These are phyloP conservation scores for Aspergillus flavus DNA, from an alignment of 2,329 filamentous ascomycete genomes.

Conservation along the genomic window DNA sequence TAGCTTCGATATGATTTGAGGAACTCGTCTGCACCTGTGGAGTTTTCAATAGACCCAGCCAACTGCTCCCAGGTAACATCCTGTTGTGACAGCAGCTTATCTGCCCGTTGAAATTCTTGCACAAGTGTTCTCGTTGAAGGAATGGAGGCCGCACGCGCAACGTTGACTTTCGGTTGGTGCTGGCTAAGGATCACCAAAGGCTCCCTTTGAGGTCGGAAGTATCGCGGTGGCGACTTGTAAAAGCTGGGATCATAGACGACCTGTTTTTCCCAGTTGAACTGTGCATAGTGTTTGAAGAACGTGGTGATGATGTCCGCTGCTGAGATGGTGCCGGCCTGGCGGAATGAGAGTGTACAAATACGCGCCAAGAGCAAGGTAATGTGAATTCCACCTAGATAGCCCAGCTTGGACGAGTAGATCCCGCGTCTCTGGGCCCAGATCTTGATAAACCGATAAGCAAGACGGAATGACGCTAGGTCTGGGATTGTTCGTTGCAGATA, in stretches of 20 bases:
- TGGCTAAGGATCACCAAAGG: conserved; percentile 10
- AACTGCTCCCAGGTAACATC: neutral
- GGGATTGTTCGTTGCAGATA: conserved; percentile 12
- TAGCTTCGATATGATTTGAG: conserved; percentile 5
- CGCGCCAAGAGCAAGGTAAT: conserved; percentile 7
- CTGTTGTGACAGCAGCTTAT: neutral
- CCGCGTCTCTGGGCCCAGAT: conserved; percentile 8
- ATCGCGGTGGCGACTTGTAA: conserved; percentile 2
- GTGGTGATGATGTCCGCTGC: conserved; percentile 6
- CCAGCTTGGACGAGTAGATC: conserved; percentile 11
- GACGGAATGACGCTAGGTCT: conserved; percentile 6
- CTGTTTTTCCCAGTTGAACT: neutral
- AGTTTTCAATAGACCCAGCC: neutral
- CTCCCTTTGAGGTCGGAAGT: conserved; percentile 11
- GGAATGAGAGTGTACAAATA: conserved; percentile 7
- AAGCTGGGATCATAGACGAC: conserved; percentile 10
- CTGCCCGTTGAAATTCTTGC: neutral
- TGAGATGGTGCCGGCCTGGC: neutral
- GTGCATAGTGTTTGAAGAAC: conserved; percentile 8
- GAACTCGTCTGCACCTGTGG: conserved; percentile 7
- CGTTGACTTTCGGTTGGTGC: conserved; percentile 11
- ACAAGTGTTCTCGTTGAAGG: neutral
- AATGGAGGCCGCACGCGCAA: neutral
- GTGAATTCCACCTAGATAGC: conserved; percentile 10
- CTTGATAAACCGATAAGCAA: conserved; percentile 11